Conservation (phyloP, 139 green algal genomes). For the Ostreobium quekettii region DNA sequence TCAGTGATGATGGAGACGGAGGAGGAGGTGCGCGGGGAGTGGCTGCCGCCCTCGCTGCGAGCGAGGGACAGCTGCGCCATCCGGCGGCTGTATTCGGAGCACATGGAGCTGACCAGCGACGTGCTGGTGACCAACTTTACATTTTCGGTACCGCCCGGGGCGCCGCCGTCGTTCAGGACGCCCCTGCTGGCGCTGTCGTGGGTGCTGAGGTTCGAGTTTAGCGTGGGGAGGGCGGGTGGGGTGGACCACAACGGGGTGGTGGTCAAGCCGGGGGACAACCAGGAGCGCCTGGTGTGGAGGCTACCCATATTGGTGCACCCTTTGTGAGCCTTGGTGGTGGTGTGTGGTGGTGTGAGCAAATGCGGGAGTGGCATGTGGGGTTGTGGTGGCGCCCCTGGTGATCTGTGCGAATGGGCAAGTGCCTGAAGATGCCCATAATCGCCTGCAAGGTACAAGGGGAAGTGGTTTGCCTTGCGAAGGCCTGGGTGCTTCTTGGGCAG, state of each 20-base stretch:
- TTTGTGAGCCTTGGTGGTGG: too few relatives aligned
- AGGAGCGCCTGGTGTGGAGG: too few relatives aligned
- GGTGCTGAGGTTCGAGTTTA: conserved; percentile 71
- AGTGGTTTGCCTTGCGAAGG: too few relatives aligned
- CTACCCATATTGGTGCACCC: too few relatives aligned
- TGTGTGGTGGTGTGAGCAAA: too few relatives aligned
- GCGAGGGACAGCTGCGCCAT: conserved; percentile 24
- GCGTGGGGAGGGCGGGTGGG: neutral
- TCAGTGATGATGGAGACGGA: conserved; percentile 26
- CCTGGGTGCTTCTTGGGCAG: too few relatives aligned
- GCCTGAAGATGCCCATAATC: too few relatives aligned
- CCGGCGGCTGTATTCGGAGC: conserved; percentile 56
- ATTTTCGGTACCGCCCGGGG: conserved; percentile 59
- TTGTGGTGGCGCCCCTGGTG: too few relatives aligned
- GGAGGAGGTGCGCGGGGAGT: conserved; percentile 16
- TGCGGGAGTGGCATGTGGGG: too few relatives aligned
- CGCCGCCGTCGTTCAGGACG: conserved; percentile 58
- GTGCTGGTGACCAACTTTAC: conserved; percentile 51
- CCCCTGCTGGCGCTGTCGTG: conserved; percentile 56
- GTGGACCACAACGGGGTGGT: neutral
- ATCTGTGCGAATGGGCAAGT: too few relatives aligned
- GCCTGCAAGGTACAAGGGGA: too few relatives aligned
- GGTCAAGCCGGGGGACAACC: too few relatives aligned
- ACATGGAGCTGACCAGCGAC: conserved; percentile 57
- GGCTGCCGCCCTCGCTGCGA: conserved; percentile 25